phyloP scores from a whole-genome alignment of 371 early-diverging fungal genomes.

The Mucor plumbeus region DNA sequence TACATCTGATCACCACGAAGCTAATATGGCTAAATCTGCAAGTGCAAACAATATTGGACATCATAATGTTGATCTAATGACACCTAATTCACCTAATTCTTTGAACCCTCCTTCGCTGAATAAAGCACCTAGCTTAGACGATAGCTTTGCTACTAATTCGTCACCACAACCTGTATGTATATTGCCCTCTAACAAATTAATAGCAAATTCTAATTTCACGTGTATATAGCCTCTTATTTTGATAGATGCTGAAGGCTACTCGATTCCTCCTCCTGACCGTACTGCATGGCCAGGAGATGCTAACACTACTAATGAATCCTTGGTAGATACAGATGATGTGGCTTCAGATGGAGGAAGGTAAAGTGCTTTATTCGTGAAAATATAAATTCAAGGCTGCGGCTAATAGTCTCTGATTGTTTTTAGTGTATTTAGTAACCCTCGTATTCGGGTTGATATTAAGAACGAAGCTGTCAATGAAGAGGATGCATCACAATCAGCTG shows the following conservation, averaged over 20 bases:
- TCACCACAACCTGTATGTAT: constrained; percentile 23
- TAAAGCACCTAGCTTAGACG: constrained; percentile 41
- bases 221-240: constrained; percentile 15
- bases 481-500: constrained; percentile 36
- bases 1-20: constrained; percentile 3
- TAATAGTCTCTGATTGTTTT: too few relatives aligned
- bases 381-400: too few relatives aligned
- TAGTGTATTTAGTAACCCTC: constrained; percentile 25
- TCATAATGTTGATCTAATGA: constrained; percentile 7
- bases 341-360: constrained; percentile 30
- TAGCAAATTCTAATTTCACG: neutral
- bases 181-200: neutral
- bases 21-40: neutral
- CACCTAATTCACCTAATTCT: constrained; percentile 28
- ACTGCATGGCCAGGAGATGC: constrained; percentile 13
- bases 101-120: constrained; percentile 24
- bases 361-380: neutral
- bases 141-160: constrained; percentile 28
- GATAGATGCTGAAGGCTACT: constrained; percentile 28
- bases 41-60: constrained; percentile 1
- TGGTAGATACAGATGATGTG: constrained; percentile 26
- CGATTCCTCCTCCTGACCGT: constrained; percentile 28
- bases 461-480: constrained; percentile 38
- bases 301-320: constrained; percentile 14
- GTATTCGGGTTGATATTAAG: constrained; percentile 26